These are phyloP conservation scores for Murraya paniculata DNA, from an alignment of 345 rosid genomes.

Conservation along the genomic window DNA sequence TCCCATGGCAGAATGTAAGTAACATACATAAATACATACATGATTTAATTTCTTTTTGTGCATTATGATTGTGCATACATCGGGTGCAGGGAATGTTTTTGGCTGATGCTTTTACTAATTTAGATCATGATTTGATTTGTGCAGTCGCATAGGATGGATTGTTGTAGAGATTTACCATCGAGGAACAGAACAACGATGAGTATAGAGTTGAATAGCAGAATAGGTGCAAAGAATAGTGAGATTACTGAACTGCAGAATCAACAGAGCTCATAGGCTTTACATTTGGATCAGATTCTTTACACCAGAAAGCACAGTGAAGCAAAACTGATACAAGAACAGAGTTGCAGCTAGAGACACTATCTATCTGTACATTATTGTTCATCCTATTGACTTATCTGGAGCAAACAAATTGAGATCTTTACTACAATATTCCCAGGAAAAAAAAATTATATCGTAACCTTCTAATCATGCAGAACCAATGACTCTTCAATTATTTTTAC, in stretches of 20 bases:
- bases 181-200: slow-evolving; percentile 49
- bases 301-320: slow-evolving; percentile 1
- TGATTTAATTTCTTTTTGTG: too few relatives aligned
- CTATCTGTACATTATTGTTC: not conserved
- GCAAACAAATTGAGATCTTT: not conserved
- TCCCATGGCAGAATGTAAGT: slow-evolving; percentile 67
- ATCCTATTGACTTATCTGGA: not conserved
- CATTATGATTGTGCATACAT: not conserved
- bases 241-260: slow-evolving; percentile 40
- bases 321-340: slow-evolving; percentile 19
- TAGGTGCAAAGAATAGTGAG: slow-evolving; percentile 41
- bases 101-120: not conserved
- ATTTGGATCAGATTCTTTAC: not conserved
- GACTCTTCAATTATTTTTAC: not conserved
- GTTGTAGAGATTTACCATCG: slow-evolving; percentile 71
- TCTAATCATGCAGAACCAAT: not conserved
- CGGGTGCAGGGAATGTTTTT: not conserved
- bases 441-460: not conserved
- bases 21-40: not conserved
- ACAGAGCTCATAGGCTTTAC: not conserved
- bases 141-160: slow-evolving; percentile 84
- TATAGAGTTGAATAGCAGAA: slow-evolving; percentile 67
- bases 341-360: too few relatives aligned
- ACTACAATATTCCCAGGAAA: not conserved
- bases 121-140: slow-evolving; percentile 6